Evolutionary conservation across 768 basidiomycete genomes (phyloP).

Genomic region (Neoboletus magnificus): DNA sequence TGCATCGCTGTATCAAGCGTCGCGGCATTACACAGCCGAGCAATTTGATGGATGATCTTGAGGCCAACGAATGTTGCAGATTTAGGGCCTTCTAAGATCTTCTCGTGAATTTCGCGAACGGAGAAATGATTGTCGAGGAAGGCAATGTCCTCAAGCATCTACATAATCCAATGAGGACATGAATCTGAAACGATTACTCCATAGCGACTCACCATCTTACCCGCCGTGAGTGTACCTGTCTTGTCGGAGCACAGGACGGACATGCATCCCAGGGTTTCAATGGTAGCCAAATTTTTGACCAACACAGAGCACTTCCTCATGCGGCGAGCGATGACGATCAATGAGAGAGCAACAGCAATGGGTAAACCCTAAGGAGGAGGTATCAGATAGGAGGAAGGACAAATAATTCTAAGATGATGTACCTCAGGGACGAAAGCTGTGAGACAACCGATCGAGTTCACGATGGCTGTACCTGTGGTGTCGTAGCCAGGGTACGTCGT

Average conservation of each 20-base stretch:
- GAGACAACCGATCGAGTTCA: conserved; percentile 38
- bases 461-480: conserved; percentile 33
- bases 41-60: conserved; percentile 33
- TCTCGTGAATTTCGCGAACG: conserved; percentile 12
- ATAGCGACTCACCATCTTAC: conserved; percentile 38
- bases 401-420: background rate
- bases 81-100: conserved; percentile 4
- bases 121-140: conserved; percentile 31
- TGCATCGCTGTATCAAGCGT: conserved; percentile 38
- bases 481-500: conserved; percentile 30
- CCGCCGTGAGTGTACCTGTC: conserved; percentile 47
- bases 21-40: conserved; percentile 56
- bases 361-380: conserved; percentile 30
- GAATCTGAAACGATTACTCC: too few relatives aligned
- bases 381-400: background rate
- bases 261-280: conserved; percentile 52
- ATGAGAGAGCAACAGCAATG: conserved; percentile 45
- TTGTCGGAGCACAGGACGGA: conserved; percentile 54
- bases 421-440: conserved; percentile 43
- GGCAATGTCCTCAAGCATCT: conserved; percentile 40
- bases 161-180: background rate
- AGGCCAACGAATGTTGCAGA: conserved; percentile 14
- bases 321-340: conserved; percentile 45
- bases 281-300: conserved; percentile 48
- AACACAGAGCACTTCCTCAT: conserved; percentile 46